Evolutionary conservation across 164 flowering plant species (phyloP), one percentile per base, ranked within the genome.

Genomic region (Euptelea pleiosperma): DNA sequence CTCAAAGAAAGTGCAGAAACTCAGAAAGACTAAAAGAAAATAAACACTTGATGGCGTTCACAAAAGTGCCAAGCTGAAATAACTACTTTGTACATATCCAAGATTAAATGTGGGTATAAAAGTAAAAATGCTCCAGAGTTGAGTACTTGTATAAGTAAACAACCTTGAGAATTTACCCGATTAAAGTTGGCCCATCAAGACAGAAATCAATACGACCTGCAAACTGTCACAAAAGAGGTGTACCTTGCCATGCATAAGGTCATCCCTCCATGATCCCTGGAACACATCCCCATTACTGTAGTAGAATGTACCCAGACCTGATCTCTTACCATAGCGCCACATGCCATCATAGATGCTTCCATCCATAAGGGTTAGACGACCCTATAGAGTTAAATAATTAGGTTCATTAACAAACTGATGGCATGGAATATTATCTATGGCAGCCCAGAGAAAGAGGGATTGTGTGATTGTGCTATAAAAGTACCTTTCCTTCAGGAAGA

Each of bases 401-500:
- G 5, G 43, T 22, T 7, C 30, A 37, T 37, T 37, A 26, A 26
- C 22, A 53, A 39, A 54, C 52, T 57, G 45, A 41, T 3, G 30
- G 8, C 47, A 55, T 8, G 8, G 7, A 15, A 21, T 44, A 31
- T 34, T 29, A 14, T 8, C 29, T 28, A 26, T 4, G 26, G 5
- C 30, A 15, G 14, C 8, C 15, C 18, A 19, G 37, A 8, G 4
- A 8, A 2, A 42, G 14, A 16, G 4, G 31, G 45, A 31, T 41
- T 22, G 19, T 16, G 12, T 6, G 28, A 39, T 15, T 14, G 6
- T 24, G 36, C 25, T 24, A 41, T 6, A 15, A 11, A 18, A 28
- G 37, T 75, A 93, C 98, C 90, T 86, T 89, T 60, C 98, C 97
- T 82, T 93, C 97, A 36, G 97, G 98, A 72, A 93, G 94, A 51